Conservation (phyloP, 257 asterid genomes). For the Solanum tarapatanum region DNA sequence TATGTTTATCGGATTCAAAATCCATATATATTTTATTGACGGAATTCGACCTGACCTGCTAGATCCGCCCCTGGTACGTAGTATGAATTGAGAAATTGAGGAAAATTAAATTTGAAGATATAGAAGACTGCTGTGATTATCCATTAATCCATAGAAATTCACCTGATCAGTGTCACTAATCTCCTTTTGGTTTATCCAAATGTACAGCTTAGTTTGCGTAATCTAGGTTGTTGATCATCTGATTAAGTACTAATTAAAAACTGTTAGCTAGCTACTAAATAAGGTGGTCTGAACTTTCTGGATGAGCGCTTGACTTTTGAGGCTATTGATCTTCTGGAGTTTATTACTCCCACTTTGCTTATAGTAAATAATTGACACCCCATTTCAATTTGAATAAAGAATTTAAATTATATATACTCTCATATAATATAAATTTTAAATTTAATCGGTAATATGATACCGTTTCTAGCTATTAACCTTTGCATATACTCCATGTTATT, state of each 20-base stretch:
- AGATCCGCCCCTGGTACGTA: not conserved
- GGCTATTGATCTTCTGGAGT: not conserved
- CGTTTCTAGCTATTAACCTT: not conserved
- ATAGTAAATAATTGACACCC: not conserved
- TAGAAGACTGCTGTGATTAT: not conserved
- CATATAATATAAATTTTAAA: not conserved
- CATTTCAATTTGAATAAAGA: not conserved
- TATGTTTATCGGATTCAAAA: too few relatives aligned
- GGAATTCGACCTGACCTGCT: too few relatives aligned
- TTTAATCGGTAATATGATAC: not conserved
- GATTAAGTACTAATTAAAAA: not conserved
- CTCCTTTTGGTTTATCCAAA: not conserved
- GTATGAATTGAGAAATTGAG: not conserved
- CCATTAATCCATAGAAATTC: not conserved
- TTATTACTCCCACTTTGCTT: not conserved
- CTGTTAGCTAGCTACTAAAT: not conserved
- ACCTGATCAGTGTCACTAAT: not conserved
- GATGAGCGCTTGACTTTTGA: not conserved
- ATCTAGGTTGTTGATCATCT: not conserved
- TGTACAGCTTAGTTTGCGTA: not conserved
- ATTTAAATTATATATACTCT: not conserved
- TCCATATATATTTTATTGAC: too few relatives aligned
- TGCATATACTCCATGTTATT: not conserved
- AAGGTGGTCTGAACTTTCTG: not conserved
- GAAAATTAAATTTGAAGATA: not conserved